A percentile compares a stretch with the other conserved stretches of the same genome.
These are phyloP conservation scores for Candida orba DNA, from an alignment of 805 yeast genomes.

Conservation along the genomic window DNA sequence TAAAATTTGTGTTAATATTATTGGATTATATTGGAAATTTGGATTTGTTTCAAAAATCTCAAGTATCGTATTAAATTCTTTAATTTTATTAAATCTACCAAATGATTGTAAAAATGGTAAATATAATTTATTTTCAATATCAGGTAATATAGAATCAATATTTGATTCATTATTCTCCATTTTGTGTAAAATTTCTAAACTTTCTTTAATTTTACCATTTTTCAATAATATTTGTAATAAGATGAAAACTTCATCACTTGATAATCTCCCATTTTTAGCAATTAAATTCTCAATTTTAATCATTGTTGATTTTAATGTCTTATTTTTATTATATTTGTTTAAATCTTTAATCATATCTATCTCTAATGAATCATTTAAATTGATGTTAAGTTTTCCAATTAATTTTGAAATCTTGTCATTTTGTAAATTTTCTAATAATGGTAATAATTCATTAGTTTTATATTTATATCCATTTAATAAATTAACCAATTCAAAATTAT, in stretches of 20 bases:
- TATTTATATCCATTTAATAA: background rate
- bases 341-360: background rate
- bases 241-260: constrained; percentile 21
- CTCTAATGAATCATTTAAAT: background rate
- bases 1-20: constrained; percentile 32
- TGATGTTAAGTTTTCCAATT: background rate
- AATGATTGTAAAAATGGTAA: constrained; percentile 31
- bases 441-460: background rate
- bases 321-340: constrained; percentile 7
- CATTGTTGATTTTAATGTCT: constrained; percentile 5
- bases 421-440: background rate
- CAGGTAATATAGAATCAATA: constrained; percentile 23
- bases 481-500: background rate
- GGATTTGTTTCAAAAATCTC: constrained; percentile 21
- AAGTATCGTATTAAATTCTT: constrained; percentile 26
- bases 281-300: constrained; percentile 10
- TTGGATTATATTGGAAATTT: constrained; percentile 25
- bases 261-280: constrained; percentile 7
- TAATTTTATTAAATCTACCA: constrained; percentile 21
- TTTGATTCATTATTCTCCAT: constrained; percentile 25
- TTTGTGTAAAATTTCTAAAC: constrained; percentile 26
- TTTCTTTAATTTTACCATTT: constrained; percentile 21
- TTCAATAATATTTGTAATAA: constrained; percentile 23
- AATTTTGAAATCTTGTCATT: background rate
- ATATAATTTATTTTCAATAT: constrained; percentile 35